Conservation (phyloP, 176 grass and related monocot species). For the Urochloa ruziziensis region DNA sequence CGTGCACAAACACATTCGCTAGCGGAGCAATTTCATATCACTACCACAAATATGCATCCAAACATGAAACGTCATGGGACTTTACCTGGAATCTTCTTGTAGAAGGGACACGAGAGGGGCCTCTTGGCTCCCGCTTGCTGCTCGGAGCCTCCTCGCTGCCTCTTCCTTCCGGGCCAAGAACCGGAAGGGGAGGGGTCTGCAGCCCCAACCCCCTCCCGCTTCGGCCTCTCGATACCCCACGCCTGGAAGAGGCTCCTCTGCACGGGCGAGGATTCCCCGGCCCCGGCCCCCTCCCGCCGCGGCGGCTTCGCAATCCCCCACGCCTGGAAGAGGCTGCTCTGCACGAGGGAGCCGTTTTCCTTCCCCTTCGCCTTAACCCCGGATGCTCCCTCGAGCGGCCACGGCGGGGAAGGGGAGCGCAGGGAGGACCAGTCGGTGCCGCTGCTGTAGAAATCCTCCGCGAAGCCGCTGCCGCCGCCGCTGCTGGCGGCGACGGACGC, state of each 20-base stretch:
- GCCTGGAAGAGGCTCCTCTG: conserved; percentile 75
- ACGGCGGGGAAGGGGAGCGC: not conserved
- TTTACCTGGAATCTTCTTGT: conserved; percentile 65
- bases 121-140: not conserved
- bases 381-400: not conserved
- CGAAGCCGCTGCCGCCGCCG: conserved; percentile 29
- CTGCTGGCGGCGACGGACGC: not conserved
- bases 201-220: not conserved
- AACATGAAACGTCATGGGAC: not conserved
- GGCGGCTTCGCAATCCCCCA: conserved; percentile 52
- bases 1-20: not conserved
- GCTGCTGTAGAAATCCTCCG: conserved; percentile 58
- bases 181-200: not conserved
- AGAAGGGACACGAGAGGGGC: conserved; percentile 47
- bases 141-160: not conserved
- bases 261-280: conserved; percentile 26
- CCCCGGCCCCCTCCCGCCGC: not conserved
- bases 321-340: conserved; percentile 66
- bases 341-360: conserved; percentile 16
- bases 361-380: not conserved
- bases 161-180: conserved; percentile 9
- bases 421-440: conserved; percentile 63
- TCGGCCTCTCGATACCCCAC: conserved; percentile 53
- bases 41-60: not conserved
- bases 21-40: not conserved